A percentile compares a stretch with the other conserved stretches of the same genome.
These are phyloP conservation scores for Sporothrix schenckii DNA, from an alignment of 2,329 filamentous ascomycete genomes.

Conservation along the genomic window DNA sequence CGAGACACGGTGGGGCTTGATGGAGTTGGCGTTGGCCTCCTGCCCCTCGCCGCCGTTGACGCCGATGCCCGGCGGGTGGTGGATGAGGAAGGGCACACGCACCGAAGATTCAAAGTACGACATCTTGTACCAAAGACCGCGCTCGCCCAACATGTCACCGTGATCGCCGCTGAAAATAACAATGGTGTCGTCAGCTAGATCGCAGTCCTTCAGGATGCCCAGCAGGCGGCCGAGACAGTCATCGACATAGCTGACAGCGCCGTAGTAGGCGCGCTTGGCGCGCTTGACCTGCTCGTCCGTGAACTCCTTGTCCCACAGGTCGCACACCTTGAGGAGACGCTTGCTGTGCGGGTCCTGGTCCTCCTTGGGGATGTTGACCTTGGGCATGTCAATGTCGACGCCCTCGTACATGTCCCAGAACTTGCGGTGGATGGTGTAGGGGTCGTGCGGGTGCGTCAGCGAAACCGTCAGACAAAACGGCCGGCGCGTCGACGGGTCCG, in stretches of 20 bases:
- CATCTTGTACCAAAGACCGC: slow-evolving; percentile 92
- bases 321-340: slow-evolving; percentile 82
- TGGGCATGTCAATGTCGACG: slow-evolving; percentile 82
- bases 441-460: slow-evolving; percentile 91
- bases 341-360: slow-evolving; percentile 85
- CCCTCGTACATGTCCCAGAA: slow-evolving; percentile 92
- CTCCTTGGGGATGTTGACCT: slow-evolving; percentile 75
- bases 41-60: slow-evolving; percentile 14
- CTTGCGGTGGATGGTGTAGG: slow-evolving; percentile 90
- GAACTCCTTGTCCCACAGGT: slow-evolving; percentile 82
- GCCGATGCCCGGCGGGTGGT: slow-evolving; percentile 64
- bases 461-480: slow-evolving; percentile 87
- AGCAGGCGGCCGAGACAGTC: slow-evolving; percentile 86
- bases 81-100: slow-evolving; percentile 83
- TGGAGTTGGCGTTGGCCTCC: slow-evolving; percentile 49
- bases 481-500: slow-evolving; percentile 68
- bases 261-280: slow-evolving; percentile 87
- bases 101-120: slow-evolving; percentile 91
- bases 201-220: slow-evolving; percentile 74
- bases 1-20: slow-evolving; percentile 72
- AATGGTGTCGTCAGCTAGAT: slow-evolving; percentile 82
- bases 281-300: slow-evolving; percentile 83
- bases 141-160: slow-evolving; percentile 93
- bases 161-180: slow-evolving; percentile 92
- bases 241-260: slow-evolving; percentile 90